Conservation (phyloP, 768 basidiomycete genomes). For the Fomitopsis serialis region DNA sequence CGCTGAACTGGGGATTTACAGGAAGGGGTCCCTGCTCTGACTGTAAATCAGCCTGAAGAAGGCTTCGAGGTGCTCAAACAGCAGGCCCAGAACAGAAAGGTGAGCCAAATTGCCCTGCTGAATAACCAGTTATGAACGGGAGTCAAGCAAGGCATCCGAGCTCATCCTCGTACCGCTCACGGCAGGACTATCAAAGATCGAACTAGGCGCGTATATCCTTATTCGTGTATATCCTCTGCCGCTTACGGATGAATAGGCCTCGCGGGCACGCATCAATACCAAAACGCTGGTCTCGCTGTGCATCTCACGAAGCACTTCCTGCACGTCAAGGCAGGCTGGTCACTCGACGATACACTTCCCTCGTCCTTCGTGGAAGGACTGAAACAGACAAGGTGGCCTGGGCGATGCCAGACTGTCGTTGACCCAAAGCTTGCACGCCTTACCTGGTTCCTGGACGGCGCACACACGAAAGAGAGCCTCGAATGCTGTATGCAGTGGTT, state of each 20-base stretch:
- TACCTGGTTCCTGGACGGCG: constrained; percentile 93
- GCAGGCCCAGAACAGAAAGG: constrained; percentile 64
- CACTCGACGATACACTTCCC: constrained; percentile 36
- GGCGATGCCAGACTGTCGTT: constrained; percentile 80
- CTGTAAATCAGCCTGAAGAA: constrained; percentile 70
- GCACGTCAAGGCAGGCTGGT: constrained; percentile 22
- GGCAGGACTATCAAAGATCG: constrained; percentile 44
- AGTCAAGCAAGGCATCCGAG: constrained; percentile 43
- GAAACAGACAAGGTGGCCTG: constrained; percentile 79
- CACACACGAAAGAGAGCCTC: constrained; percentile 91
- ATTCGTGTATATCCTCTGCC: neutral
- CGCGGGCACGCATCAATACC: constrained; percentile 77
- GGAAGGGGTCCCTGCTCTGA: constrained; percentile 81
- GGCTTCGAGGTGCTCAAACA: constrained; percentile 63
- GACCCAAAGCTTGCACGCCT: constrained; percentile 49
- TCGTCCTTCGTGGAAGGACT: constrained; percentile 56
- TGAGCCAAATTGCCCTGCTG: constrained; percentile 20
- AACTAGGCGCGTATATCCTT: constrained; percentile 48
- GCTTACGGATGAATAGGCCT: constrained; percentile 50
- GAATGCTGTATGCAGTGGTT: constrained; percentile 89
- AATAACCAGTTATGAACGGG: neutral
- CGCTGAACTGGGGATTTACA: constrained; percentile 19
- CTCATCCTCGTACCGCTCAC: constrained; percentile 58
- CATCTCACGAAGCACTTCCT: constrained; percentile 68
- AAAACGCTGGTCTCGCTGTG: constrained; percentile 86